Conservation (phyloP, 75 land plant genomes). For the Pinus albicaulis region DNA sequence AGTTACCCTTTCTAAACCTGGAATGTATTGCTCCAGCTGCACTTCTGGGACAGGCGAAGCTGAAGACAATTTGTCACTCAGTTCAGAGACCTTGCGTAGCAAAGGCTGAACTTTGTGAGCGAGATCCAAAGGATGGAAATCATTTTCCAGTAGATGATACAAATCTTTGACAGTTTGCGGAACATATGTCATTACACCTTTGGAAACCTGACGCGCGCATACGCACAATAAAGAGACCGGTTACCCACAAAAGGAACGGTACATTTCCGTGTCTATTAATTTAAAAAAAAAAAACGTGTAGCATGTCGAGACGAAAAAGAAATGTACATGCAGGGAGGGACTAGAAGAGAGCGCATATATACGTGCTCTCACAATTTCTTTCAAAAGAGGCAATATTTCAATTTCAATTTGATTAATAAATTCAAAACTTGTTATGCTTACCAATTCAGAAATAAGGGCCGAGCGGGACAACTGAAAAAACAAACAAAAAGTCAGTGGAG, state of each 20-base stretch:
- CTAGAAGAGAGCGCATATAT: no score
- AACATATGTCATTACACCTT: slow-evolving; percentile 90
- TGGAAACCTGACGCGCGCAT: slow-evolving; percentile 48
- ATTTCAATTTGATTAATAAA: no score
- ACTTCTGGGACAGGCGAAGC: slow-evolving; percentile 96
- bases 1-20: slow-evolving; percentile 81
- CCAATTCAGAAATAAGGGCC: slow-evolving; percentile 81
- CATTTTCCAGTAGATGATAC: slow-evolving; percentile 73
- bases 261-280: no score
- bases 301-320: no score
- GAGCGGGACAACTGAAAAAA: slow-evolving; percentile 58
- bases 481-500: no score
- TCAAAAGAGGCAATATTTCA: no score
- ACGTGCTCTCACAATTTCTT: no score
- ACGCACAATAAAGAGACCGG: no score
- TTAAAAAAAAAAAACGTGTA: no score
- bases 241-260: no score
- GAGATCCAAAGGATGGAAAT: slow-evolving; percentile 85
- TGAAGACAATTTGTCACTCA: slow-evolving; percentile 80
- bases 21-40: slow-evolving; percentile 74
- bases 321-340: no score
- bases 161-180: slow-evolving; percentile 89
- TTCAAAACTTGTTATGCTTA: slow-evolving; percentile 21
- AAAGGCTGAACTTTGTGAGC: slow-evolving; percentile 75
- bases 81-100: slow-evolving; percentile 59